These are phyloP conservation scores for Echeveria elegans DNA, from an alignment of 164 flowering plant genomes.

Conservation along the genomic window DNA sequence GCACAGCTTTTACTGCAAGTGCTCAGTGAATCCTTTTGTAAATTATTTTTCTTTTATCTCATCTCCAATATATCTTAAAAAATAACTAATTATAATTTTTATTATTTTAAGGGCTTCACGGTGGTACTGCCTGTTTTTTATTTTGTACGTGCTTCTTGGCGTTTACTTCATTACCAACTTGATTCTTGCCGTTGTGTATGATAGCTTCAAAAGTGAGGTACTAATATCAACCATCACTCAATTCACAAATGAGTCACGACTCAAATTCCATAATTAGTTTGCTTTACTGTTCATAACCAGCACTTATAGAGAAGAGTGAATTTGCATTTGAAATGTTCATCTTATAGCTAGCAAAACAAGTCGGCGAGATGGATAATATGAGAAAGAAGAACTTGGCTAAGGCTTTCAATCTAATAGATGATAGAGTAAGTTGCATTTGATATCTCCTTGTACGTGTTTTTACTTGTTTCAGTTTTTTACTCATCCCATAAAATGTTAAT, in stretches of 20 bases:
- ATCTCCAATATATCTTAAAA: too few species aligned
- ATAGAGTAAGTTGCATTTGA: conserved; percentile 35
- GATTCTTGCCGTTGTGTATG: conserved; percentile 92
- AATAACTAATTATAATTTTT: background rate
- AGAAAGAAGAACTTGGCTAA: conserved; percentile 47
- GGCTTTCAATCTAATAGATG: conserved; percentile 75
- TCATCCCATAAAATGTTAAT: background rate
- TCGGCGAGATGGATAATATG: conserved; percentile 52
- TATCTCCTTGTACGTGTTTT: background rate
- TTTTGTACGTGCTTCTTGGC: conserved; percentile 76
- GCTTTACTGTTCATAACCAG: background rate
- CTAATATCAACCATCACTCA: background rate
- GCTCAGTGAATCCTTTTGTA: too few species aligned
- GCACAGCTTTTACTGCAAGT: too few species aligned
- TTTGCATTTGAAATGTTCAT: conserved; percentile 8
- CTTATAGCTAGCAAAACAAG: conserved; percentile 79
- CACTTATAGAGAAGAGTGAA: background rate
- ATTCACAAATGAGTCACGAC: background rate
- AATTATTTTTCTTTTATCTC: too few species aligned
- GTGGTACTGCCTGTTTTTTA: conserved; percentile 67
- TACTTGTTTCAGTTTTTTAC: background rate
- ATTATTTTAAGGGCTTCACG: conserved; percentile 65
- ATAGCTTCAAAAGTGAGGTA: conserved; percentile 90
- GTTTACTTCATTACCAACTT: conserved; percentile 89
- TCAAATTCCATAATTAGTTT: background rate